Evolutionary conservation across 2,329 filamentous ascomycete species (phyloP).

Genomic region (Metarhizium guizhouense): DNA sequence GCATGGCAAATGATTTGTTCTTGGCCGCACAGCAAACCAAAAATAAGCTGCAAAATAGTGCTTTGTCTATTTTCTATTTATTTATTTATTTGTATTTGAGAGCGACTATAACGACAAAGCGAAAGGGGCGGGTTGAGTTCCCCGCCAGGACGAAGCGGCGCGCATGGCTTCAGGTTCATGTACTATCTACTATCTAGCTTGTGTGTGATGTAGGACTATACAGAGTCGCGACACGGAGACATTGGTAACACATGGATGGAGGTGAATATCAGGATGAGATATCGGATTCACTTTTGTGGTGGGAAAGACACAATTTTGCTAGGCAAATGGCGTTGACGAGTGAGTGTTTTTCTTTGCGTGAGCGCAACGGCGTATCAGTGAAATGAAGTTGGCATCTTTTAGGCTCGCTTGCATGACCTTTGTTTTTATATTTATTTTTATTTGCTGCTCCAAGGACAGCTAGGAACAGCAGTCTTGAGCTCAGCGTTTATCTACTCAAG

Average conservation of each 20-base stretch:
- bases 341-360: background rate
- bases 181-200: slow-evolving; percentile 7
- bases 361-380: background rate
- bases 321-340: background rate
- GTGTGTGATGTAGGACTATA: slow-evolving; percentile 1
- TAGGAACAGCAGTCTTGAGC: background rate
- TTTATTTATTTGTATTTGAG: background rate
- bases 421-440: background rate
- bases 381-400: background rate
- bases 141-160: background rate
- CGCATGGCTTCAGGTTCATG: slow-evolving; percentile 3
- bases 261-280: background rate
- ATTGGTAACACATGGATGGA: background rate
- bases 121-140: background rate
- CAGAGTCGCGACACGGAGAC: background rate
- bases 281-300: background rate
- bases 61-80: background rate
- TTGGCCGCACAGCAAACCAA: background rate
- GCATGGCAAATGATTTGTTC: background rate
- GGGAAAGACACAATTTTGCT: background rate
- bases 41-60: background rate
- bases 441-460: background rate
- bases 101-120: background rate
- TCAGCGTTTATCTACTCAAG: background rate
- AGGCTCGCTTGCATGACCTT: background rate